A percentile compares a stretch with the other conserved stretches of the same genome.
phyloP scores from a whole-genome alignment of 345 rosid genomes.

The Kandelia obovata region DNA sequence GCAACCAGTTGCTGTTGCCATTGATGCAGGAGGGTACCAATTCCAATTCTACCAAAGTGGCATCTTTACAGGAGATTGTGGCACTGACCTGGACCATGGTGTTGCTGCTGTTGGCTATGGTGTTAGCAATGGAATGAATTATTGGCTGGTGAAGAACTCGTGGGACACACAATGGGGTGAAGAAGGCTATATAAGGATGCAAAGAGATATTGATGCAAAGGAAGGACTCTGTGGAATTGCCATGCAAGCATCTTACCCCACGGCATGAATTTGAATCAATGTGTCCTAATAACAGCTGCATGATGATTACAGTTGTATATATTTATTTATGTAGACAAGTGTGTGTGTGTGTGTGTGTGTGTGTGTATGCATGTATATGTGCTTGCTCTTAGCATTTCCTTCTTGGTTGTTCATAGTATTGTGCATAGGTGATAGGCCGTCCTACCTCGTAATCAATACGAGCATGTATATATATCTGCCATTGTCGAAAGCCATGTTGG shows the following conservation, averaged over 20 bases:
- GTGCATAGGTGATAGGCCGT: not conserved
- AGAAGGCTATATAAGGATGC: not conserved
- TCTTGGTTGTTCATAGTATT: not conserved
- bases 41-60: slow-evolving; percentile 23
- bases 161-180: slow-evolving; percentile 10
- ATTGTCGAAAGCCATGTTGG: not conserved
- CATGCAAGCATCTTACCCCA: slow-evolving; percentile 2
- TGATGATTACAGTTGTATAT: not conserved
- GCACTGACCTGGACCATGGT: slow-evolving; percentile 19
- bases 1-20: slow-evolving; percentile 22
- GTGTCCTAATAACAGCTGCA: not conserved
- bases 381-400: not conserved
- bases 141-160: slow-evolving; percentile 32
- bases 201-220: not conserved
- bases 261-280: not conserved
- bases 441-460: not conserved
- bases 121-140: slow-evolving; percentile 14
- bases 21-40: slow-evolving; percentile 17
- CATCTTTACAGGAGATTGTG: slow-evolving; percentile 18
- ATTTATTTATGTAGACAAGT: not conserved
- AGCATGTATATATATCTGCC: not conserved
- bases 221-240: not conserved
- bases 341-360: not conserved
- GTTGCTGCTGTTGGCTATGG: slow-evolving; percentile 23
- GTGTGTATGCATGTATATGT: not conserved